Evolutionary conservation across 1,139 yeast species (phyloP), one percentile per base, ranked within the genome.

Genomic region (Geotrichum siamense): DNA sequence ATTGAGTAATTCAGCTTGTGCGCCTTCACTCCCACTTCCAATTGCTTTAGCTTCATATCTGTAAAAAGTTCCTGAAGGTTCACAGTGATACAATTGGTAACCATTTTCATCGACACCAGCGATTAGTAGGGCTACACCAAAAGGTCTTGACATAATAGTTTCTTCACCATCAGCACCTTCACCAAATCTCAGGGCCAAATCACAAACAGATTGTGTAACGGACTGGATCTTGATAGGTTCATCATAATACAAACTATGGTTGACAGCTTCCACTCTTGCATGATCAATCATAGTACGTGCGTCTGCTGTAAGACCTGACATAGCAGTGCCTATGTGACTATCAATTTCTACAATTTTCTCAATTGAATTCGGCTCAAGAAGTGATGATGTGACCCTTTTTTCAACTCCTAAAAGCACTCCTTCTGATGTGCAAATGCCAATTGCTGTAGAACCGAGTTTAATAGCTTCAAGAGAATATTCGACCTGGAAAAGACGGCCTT

Each of bases 281-380:
- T 93, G 99, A 61, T 93, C 98, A 61, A 93, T 86, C 95, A 93
- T 87, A 26, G 96, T 84, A 59, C 98, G 75, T 16, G 98, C 99
- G 69, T 93, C 99, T 3, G 99, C 98, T 1, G 98, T 91, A 55
- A 93, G 74, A 6, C 99, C 99, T 53, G 94, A 81, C 96, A 93
- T 91, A 58, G 99, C 98, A 69, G 96, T 87, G 36, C 99, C 98
- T 49, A 93, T 80, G 63, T 93, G 98, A 45, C 71, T 71, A 61
- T 93, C 99, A 48, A 93, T 82, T 63, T 93, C 98, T 53, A 91
- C 86, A 55, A 91, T 89, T 68, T 93, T 93, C 63, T 93, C 98
- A 63, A 93, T 89, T 39, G 96, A 84, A 27, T 91, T 82, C 33
- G 91, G 81, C 63, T 93, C 99, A 49, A 93, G 74, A 51, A 93